Base-by-base conservation (phyloP, 2,329 filamentous ascomycete species). In the Huntiella decipiens region DNA sequence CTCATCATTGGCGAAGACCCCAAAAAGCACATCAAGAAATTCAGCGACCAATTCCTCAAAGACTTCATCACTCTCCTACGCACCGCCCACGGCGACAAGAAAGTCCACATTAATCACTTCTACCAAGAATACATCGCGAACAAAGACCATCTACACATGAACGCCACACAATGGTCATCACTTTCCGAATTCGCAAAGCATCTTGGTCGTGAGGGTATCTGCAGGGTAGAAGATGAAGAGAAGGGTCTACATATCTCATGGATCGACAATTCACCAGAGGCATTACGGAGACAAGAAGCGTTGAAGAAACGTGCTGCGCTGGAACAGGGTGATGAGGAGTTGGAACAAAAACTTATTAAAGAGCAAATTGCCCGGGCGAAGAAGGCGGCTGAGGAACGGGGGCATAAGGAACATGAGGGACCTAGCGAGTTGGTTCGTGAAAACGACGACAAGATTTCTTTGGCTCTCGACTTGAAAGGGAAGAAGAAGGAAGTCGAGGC, bases 101-200 rank as follows among this genome's bases (percentile, higher is more conserved):
- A 77, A 55, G 77, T 96, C 1, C 73, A 87, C 32, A 74, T 87
- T 44, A 98, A 98, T 57, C 78, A 83, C 51, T 96, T 96, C 60
- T 98, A 98, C 62, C 85, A 96, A 59, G 79, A 87, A 57, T 91
- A 93, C 56, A 95, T 96, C 54, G 71, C 76, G 12, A 80, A 88
- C 54, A 86, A 87, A 60, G 72, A 85, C 56, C 88, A 96, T 58
- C 67, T 91, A 6, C 91, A 96, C 58, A 86, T 96, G 82, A 95
- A 95, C 61, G 70, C 85, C 5, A 96, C 91, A 0, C 79, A 80
- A 56, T 96, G 86, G 86, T 74, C 79, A 3, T 83, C 75, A 45
- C 63, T 98, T 54, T 88, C 86, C 2, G 86, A 96, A 55, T 93
- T 94, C 57, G 84, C 82, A 11, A 93, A 94, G 57, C 66, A 83